Evolutionary conservation across 179 eudicot genomes (phyloP), one percentile per base, ranked within the genome.

Genomic region (Corrigiola litoralis): DNA sequence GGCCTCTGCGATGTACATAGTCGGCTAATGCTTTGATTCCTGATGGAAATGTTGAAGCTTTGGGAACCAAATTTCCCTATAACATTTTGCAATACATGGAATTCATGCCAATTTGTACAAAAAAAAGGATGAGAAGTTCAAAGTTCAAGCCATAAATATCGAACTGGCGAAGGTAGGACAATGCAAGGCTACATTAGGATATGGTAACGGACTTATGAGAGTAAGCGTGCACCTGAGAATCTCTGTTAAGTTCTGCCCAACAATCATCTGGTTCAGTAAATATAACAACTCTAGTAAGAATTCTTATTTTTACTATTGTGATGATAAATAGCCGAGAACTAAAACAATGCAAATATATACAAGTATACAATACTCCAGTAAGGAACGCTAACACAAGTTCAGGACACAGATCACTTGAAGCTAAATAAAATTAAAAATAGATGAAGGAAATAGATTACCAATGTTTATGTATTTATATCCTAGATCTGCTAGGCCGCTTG

Each of bases 1-100:
- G 77, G 11, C 95, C 95, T 75, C 83, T 85, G 64, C 66, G 52
- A 49, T 89, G 96, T 50, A 89, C 91, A 61, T 89, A 89, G 77
- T 87, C 90, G 54, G 96, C 91, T 16, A 89, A 78, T 29, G 85
- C 89, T 75, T 89, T 89, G 24, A 89, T 87, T 49, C 96, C 96
- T 6, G 91, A 83, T 36, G 96, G 96, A 70, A 89, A 89, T 37
- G 84, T 72, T 64, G 90, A 79, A 8, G 74, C 78, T 70, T 73
- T 85, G 0, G 95, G 76, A 25, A 85, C 86, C 59, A 87, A 63
- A 67, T 80, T 75, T 16, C 90, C 87, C 88, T 87, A 32, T 7
- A 42, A 37, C 25, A 16, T 33, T n/a, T 23, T 56, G 10, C 40
- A 18, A 1, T 2, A 51, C 10, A 25, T 2, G 54, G 28, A 2